These are phyloP conservation scores for Penicillium sp. DNA, from an alignment of 2,329 filamentous ascomycete species.

Conservation along the genomic window DNA sequence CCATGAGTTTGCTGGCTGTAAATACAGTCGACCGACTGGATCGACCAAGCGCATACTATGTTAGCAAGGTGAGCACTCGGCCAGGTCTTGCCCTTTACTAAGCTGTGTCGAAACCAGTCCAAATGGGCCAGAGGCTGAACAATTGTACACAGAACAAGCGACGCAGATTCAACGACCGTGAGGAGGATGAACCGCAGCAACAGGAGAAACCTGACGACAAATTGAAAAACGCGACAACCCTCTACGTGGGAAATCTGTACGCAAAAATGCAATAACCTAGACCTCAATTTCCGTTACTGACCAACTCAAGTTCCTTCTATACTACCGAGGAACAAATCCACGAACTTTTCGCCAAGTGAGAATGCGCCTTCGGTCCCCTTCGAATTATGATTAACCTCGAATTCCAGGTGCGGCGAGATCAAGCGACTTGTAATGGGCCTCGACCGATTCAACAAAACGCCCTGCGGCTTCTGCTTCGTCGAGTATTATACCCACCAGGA, in stretches of 20 bases:
- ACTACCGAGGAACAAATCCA: constrained; percentile 99
- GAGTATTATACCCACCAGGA: constrained; percentile 99
- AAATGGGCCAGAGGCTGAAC: constrained; percentile 4
- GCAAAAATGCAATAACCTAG: constrained; percentile 33
- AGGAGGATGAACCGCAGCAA: constrained; percentile 53
- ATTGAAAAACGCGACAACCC: constrained; percentile 81
- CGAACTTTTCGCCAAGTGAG: constrained; percentile 84
- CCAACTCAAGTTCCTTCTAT: constrained; percentile 74
- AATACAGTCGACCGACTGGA: constrained; percentile 86
- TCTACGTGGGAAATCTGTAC: constrained; percentile 95
- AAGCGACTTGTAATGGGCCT: constrained; percentile 98
- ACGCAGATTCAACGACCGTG: constrained; percentile 57
- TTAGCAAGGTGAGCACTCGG: constrained; percentile 65
- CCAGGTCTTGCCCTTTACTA: constrained; percentile 7
- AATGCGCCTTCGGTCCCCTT: neutral
- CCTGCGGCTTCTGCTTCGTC: constrained; percentile 98
- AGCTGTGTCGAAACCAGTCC: neutral
- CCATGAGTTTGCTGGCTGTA: constrained; percentile 29
- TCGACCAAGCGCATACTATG: constrained; percentile 90
- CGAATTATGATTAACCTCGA: constrained; percentile 7
- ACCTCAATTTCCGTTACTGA: constrained; percentile 14
- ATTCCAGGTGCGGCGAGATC: constrained; percentile 76
- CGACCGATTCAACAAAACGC: constrained; percentile 94
- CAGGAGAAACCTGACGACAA: constrained; percentile 69
- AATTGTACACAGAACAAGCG: constrained; percentile 62